Percentiles rank a stretch among this genome's conserved stretches.
Conservation (phyloP, 2,329 filamentous ascomycete genomes). For the Diaporthe capsici region DNA sequence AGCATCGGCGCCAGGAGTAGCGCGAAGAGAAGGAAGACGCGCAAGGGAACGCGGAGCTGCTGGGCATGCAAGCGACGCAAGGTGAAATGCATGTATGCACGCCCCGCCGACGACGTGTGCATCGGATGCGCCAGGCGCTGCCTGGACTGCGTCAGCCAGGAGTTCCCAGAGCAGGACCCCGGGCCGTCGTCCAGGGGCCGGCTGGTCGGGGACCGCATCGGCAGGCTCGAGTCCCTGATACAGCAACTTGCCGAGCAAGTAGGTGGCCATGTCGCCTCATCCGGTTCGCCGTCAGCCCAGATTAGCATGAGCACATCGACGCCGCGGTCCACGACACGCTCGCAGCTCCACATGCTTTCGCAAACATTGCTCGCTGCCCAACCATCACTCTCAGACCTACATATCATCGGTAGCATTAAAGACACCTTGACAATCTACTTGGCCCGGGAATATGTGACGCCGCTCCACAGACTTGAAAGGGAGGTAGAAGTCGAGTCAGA, state of each 20-base stretch:
- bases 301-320: neutral
- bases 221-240: neutral
- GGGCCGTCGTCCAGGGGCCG: neutral
- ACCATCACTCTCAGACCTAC: neutral
- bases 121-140: neutral
- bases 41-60: neutral
- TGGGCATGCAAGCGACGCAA: neutral
- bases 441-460: neutral
- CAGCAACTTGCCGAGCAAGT: neutral
- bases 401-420: neutral
- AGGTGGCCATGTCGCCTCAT: neutral
- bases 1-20: neutral
- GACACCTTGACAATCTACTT: neutral
- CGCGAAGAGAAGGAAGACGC: neutral
- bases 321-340: too few species aligned
- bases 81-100: neutral
- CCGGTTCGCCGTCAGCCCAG: neutral
- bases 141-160: neutral
- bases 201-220: neutral
- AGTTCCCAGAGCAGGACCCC: neutral
- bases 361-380: neutral
- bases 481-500: neutral
- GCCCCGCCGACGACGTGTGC: neutral
- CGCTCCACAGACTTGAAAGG: neutral
- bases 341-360: neutral